Conservation (phyloP, 2,329 filamentous ascomycete species). For the Hypoxylon sp. region DNA sequence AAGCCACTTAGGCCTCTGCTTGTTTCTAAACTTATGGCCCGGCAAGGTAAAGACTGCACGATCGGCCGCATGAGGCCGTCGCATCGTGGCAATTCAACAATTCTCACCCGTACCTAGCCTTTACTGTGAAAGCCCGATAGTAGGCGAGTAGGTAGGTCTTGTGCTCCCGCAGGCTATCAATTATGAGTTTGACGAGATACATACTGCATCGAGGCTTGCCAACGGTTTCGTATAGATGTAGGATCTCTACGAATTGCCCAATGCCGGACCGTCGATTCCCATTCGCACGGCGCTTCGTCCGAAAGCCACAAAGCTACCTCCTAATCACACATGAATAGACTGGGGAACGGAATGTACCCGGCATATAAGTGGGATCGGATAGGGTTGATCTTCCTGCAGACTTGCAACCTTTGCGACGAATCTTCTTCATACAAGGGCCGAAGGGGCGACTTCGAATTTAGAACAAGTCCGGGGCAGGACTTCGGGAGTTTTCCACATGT, state of each 20-base stretch:
- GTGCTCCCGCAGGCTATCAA: background rate
- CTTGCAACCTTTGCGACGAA: slow-evolving; percentile 9
- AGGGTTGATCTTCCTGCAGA: slow-evolving; percentile 3
- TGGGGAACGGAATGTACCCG: slow-evolving; percentile 11
- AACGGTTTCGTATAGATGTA: slow-evolving; percentile 11
- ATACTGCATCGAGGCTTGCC: slow-evolving; percentile 25
- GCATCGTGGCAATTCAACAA: slow-evolving; percentile 28
- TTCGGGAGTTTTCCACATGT: slow-evolving; percentile 14
- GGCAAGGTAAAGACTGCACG: slow-evolving; percentile 24
- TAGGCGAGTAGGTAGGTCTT: slow-evolving; percentile 4
- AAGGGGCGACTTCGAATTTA: slow-evolving; percentile 15
- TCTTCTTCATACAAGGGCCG: slow-evolving; percentile 30
- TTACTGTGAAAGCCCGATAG: slow-evolving; percentile 5
- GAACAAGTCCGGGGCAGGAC: slow-evolving; percentile 7
- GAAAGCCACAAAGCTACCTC: background rate
- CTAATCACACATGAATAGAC: slow-evolving; percentile 13
- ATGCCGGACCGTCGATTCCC: slow-evolving; percentile 7
- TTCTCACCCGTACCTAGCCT: slow-evolving; percentile 5
- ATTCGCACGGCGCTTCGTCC: slow-evolving; percentile 10
- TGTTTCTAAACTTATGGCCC: slow-evolving; percentile 10
- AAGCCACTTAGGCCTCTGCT: slow-evolving; percentile 2
- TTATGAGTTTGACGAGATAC: slow-evolving; percentile 12
- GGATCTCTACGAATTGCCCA: slow-evolving; percentile 8
- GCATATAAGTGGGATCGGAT: slow-evolving; percentile 17
- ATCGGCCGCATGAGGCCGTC: slow-evolving; percentile 27